A percentile compares a stretch with the other conserved stretches of the same genome.
Conservation (phyloP, 2,329 filamentous ascomycete genomes). For the Ophiognomonia clavigignenti-juglandacearum region DNA sequence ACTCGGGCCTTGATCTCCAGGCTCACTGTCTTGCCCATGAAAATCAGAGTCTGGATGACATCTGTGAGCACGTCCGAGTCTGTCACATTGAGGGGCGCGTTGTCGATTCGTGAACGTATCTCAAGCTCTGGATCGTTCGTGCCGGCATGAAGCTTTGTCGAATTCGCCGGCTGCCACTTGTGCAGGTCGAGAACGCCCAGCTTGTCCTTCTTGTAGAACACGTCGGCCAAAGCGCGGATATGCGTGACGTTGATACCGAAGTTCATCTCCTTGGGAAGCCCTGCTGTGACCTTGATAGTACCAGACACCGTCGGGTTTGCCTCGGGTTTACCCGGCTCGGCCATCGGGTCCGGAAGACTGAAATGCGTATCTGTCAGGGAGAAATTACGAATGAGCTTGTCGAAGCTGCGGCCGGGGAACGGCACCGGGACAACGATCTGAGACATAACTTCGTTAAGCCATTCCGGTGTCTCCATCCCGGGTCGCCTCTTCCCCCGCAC, state of each 20-base stretch:
- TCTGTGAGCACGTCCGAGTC: constrained; percentile 74
- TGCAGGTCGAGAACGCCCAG: constrained; percentile 75
- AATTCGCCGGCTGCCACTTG: constrained; percentile 82
- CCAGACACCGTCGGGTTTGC: constrained; percentile 77
- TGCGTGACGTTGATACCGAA: constrained; percentile 73
- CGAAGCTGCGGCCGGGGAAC: constrained; percentile 76
- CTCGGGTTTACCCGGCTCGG: constrained; percentile 68
- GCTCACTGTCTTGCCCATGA: constrained; percentile 64
- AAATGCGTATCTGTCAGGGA: constrained; percentile 83
- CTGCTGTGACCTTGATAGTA: constrained; percentile 72
- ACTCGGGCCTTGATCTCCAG: constrained; percentile 75
- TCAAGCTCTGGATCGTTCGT: constrained; percentile 59
- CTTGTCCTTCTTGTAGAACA: constrained; percentile 72
- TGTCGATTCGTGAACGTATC: constrained; percentile 69
- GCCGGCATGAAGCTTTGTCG: constrained; percentile 59
- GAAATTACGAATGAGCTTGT: constrained; percentile 82
- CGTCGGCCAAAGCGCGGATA: constrained; percentile 72
- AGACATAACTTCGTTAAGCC: constrained; percentile 75
- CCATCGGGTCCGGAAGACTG: constrained; percentile 72
- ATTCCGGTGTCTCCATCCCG: constrained; percentile 65
- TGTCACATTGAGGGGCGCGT: constrained; percentile 79
- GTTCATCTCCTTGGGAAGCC: constrained; percentile 79
- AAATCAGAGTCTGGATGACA: constrained; percentile 75
- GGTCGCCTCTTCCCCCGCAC: constrained; percentile 72
- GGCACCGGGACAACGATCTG: constrained; percentile 80